Evolutionary conservation across 2,329 filamentous ascomycete species (phyloP), one percentile per base, ranked within the genome.

Genomic region (Grosmannia clavigera): DNA sequence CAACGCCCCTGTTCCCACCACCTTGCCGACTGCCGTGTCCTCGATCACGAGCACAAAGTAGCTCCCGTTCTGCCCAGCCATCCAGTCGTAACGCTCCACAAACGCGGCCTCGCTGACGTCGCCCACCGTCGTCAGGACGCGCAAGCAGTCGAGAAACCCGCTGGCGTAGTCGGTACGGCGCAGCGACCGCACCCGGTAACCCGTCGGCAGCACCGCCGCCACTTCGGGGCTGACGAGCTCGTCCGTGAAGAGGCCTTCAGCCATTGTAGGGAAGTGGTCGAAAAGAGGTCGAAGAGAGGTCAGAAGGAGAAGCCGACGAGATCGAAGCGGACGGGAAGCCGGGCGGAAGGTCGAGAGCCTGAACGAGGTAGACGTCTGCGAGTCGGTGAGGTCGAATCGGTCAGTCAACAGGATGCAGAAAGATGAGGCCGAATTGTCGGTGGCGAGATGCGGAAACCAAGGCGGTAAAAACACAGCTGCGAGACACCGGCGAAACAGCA

Each of bases 1-100:
- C 73, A 97, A 75, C 43, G 88, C 88, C 2, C 94, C 94, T 0
- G 91, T 96, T 31, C 89, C 92, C n/a, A 97, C 94, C 57, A 97
- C 83, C 64, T 79, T 79, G 35, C 74, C 72, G 57, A 74, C 73
- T 56, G 72, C 74, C 27, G 80, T 83, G 70, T 97, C 88, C 69
- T 90, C 86, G 58, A 97, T 87, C 63, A 92, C 88, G 38, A 97
- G 78, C 61, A 96, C 79, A 72, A 89, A 96, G 78, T 97, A 96
- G 62, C 85, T 82, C 64, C 84, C 87, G 63, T 84, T 84, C 67
- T 87, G 84, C 57, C 78, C 76, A 53, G 80, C 77, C 78, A 96
- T 92, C 81, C 87, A 92, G 65, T 91, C 83, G 74, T 89, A 97
- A 61, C 90, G 85, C 70, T 87, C 79, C 67, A 84, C 80, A 78